A percentile compares a stretch with the other conserved stretches of the same genome.
Conservation (phyloP, 345 rosid genomes). For the Brassica incana region DNA sequence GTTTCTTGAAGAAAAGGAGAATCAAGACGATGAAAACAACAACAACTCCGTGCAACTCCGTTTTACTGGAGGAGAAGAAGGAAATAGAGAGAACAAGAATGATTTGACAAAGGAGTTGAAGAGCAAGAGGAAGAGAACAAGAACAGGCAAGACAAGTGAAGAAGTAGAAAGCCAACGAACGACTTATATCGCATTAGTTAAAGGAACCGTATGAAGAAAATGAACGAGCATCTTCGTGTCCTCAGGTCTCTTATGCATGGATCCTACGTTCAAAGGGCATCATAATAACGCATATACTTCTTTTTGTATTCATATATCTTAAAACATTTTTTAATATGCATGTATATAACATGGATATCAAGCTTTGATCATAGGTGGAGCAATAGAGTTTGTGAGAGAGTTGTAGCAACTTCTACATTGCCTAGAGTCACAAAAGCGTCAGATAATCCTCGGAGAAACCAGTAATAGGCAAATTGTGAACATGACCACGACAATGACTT, state of each 20-base stretch:
- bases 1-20: conserved; percentile 27
- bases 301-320: background rate
- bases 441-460: background rate
- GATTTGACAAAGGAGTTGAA: background rate
- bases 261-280: conserved; percentile 85
- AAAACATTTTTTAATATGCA: background rate
- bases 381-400: conserved; percentile 88
- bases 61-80: background rate
- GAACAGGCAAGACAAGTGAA: background rate
- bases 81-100: background rate
- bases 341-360: conserved; percentile 69
- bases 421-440: background rate
- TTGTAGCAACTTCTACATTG: conserved; percentile 62
- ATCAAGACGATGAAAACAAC: conserved; percentile 34
- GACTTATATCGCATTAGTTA: background rate
- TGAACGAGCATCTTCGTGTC: conserved; percentile 34
- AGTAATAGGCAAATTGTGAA: background rate
- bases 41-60: conserved; percentile 12
- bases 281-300: background rate
- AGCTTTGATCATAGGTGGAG: conserved; percentile 98
- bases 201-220: background rate
- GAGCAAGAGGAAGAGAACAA: background rate
- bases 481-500: background rate
- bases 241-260: conserved; percentile 94
- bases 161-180: background rate